A percentile compares a stretch with the other conserved stretches of the same genome.
phyloP scores from a whole-genome alignment of 176 grass and related monocot genomes.

The Aegilops umbellulata region DNA sequence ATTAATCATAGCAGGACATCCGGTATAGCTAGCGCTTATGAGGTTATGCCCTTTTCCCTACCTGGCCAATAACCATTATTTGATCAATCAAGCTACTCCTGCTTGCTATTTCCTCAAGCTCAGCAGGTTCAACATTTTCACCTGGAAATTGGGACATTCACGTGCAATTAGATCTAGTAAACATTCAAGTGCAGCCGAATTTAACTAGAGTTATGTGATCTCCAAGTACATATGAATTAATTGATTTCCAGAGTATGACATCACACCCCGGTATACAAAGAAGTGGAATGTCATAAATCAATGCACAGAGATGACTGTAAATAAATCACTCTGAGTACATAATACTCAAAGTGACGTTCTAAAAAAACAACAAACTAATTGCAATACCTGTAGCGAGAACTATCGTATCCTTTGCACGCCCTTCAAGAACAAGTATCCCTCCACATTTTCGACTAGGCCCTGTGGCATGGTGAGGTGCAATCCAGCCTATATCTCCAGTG shows the following conservation, averaged over 20 bases:
- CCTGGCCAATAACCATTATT: constrained; percentile 90
- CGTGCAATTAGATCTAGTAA: background rate
- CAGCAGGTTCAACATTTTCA: constrained; percentile 94
- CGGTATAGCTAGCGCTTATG: background rate
- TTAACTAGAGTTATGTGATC: background rate
- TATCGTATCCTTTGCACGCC: constrained; percentile 95
- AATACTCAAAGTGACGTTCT: background rate
- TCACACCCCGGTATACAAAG: background rate
- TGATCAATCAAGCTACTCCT: constrained; percentile 85
- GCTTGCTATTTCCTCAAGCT: constrained; percentile 75
- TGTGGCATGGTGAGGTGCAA: constrained; percentile 48
- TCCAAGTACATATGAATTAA: background rate
- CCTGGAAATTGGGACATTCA: constrained; percentile 40
- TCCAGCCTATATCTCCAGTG: constrained; percentile 97
- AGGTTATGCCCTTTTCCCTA: constrained; percentile 1
- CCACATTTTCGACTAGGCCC: constrained; percentile 75
- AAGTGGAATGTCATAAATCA: background rate
- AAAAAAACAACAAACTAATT: background rate
- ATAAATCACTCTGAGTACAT: background rate
- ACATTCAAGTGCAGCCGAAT: background rate
- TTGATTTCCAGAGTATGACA: background rate
- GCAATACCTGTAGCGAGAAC: constrained; percentile 86
- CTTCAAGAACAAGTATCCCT: constrained; percentile 96
- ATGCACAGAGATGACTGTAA: background rate
- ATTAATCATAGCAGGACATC: background rate